These are phyloP conservation scores for Globisporangium ultimum DNA, from an alignment of 352 stramenopile species.

Conservation along the genomic window DNA sequence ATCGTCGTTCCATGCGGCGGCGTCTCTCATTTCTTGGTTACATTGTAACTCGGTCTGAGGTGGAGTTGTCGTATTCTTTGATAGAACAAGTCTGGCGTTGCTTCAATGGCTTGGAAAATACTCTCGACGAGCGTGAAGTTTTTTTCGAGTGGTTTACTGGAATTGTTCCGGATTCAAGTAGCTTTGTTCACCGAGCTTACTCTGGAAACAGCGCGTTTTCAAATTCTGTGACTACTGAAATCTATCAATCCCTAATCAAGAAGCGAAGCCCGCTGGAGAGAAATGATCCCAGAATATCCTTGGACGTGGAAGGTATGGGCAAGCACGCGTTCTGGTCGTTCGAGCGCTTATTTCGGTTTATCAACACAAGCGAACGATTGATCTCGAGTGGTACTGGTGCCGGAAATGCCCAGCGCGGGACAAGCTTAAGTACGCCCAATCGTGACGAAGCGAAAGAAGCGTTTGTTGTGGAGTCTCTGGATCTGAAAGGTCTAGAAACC, in stretches of 20 bases:
- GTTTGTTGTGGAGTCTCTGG: conserved; percentile 58
- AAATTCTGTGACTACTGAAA: conserved; percentile 39
- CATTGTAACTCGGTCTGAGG: conserved; percentile 66
- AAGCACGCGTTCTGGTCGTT: conserved; percentile 55
- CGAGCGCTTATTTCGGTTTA: conserved; percentile 58
- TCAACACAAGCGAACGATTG: conserved; percentile 45
- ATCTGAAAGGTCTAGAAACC: conserved; percentile 57
- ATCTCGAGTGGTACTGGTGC: conserved; percentile 29
- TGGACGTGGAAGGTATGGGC: conserved; percentile 49
- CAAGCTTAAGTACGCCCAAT: conserved; percentile 1
- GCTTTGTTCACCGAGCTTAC: conserved; percentile 70
- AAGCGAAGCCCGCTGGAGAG: conserved; percentile 12
- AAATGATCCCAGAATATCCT: conserved; percentile 21
- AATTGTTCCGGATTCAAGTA: conserved; percentile 63
- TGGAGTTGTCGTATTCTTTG: conserved; percentile 63
- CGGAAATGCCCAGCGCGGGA: conserved; percentile 5
- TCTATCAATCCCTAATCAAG: conserved; percentile 45
- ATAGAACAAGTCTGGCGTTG: conserved; percentile 59
- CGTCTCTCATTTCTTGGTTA: conserved; percentile 75
- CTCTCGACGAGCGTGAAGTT: conserved; percentile 33
- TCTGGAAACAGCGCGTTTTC: conserved; percentile 59
- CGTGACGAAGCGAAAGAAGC: conserved; percentile 17
- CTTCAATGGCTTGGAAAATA: conserved; percentile 36
- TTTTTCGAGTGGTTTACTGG: conserved; percentile 78
- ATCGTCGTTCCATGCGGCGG: conserved; percentile 26